These are phyloP conservation scores for Adansonia gregorii DNA, from an alignment of 441 rosid genomes.

Conservation along the genomic window DNA sequence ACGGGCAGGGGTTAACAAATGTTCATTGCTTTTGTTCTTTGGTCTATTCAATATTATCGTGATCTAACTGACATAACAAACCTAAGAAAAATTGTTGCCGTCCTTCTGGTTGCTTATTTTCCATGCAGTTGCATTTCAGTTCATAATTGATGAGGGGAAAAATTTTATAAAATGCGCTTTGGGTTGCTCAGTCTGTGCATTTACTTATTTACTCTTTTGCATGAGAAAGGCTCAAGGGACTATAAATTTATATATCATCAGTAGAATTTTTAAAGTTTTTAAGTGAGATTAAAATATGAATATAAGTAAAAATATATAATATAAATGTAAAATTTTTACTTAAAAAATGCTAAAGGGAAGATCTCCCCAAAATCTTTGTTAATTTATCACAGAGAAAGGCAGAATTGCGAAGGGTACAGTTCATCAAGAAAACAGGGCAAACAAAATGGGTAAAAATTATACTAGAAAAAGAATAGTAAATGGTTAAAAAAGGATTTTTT, in stretches of 20 bases:
- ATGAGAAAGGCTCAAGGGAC: neutral
- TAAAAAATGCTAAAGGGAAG: neutral
- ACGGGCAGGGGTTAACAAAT: neutral
- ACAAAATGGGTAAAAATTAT: neutral
- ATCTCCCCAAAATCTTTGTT: neutral
- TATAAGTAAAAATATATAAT: neutral
- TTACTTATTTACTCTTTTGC: neutral
- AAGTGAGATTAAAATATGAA: neutral
- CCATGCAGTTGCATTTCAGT: neutral
- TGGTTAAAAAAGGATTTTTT: neutral
- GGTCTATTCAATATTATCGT: conserved; percentile 15
- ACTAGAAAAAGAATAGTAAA: neutral
- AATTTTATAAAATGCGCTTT: neutral
- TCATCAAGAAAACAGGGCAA: neutral
- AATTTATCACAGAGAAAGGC: neutral
- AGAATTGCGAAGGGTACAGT: neutral
- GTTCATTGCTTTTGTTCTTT: neutral
- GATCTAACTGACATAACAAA: neutral
- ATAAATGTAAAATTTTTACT: neutral
- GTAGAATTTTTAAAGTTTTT: neutral
- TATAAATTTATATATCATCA: neutral
- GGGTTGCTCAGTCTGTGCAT: neutral
- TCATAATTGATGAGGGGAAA: neutral
- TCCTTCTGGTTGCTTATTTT: conserved; percentile 3
- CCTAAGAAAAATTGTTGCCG: neutral